Conservation (phyloP, 1,284 basidiomycete species). For the Kalmanozyma brasiliensis region DNA sequence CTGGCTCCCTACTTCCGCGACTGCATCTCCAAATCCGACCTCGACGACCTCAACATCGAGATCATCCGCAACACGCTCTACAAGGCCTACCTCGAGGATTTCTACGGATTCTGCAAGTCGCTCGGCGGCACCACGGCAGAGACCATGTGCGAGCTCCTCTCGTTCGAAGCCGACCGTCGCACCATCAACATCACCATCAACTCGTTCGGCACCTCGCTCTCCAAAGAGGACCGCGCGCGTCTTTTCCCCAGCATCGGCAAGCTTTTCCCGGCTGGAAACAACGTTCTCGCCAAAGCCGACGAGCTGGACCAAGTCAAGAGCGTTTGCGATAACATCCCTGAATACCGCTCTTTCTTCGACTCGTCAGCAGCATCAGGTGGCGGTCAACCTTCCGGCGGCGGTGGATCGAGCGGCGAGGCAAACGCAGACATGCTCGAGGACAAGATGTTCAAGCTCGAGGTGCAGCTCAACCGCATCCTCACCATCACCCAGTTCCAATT, state of each 20-base stretch:
- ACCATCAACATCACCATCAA: slow-evolving; percentile 99
- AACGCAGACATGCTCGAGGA: slow-evolving; percentile 80
- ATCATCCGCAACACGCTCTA: slow-evolving; percentile 99
- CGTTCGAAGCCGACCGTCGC: slow-evolving; percentile 96
- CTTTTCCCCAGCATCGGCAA: slow-evolving; percentile 94
- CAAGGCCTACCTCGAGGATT: slow-evolving; percentile 99
- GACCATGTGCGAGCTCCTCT: slow-evolving; percentile 75
- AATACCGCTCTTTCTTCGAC: slow-evolving; percentile 91
- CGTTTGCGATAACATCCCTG: slow-evolving; percentile 86
- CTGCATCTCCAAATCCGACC: slow-evolving; percentile 91
- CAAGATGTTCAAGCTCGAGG: slow-evolving; percentile 93
- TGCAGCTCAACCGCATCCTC: slow-evolving; percentile 71
- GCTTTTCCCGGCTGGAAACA: slow-evolving; percentile 95
- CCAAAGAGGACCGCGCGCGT: slow-evolving; percentile 94
- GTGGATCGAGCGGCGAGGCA: slow-evolving; percentile 67
- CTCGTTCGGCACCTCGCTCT: slow-evolving; percentile 93
- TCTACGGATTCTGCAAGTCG: slow-evolving; percentile 82
- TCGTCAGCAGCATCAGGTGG: slow-evolving; percentile 17
- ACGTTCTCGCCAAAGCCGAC: slow-evolving; percentile 90
- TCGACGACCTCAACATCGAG: slow-evolving; percentile 99
- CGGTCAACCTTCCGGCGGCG: not conserved
- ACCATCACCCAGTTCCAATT: slow-evolving; percentile 67
- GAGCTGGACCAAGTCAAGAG: slow-evolving; percentile 92
- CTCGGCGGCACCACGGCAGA: slow-evolving; percentile 73
- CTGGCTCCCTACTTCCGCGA: slow-evolving; percentile 97